These are phyloP conservation scores for Auriculariales sp. DNA, from an alignment of 768 basidiomycete species.

Conservation along the genomic window DNA sequence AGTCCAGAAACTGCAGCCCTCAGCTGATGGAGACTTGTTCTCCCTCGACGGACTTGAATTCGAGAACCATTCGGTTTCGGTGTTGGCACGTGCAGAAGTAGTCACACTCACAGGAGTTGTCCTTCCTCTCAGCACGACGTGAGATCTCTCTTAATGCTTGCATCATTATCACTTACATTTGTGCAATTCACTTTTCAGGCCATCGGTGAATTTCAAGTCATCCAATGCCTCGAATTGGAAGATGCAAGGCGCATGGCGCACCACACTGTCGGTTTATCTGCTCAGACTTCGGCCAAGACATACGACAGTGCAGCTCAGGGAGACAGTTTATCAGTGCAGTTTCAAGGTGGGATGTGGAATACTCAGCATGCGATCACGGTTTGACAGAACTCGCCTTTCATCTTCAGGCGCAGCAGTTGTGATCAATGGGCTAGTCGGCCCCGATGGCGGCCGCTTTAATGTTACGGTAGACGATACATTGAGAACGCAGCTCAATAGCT, in stretches of 20 bases:
- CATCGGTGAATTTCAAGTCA: conserved; percentile 20
- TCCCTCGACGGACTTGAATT: conserved; percentile 32
- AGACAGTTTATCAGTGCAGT: conserved; percentile 27
- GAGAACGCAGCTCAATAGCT: conserved; percentile 31
- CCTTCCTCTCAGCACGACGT: conserved; percentile 24
- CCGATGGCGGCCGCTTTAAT: conserved; percentile 40
- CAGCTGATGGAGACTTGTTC: conserved; percentile 28
- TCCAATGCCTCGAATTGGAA: conserved; percentile 32
- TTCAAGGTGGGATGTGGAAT: conserved; percentile 28
- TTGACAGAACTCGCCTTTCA: neutral
- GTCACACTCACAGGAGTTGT: conserved; percentile 45
- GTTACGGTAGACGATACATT: conserved; percentile 40
- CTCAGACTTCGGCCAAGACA: neutral
- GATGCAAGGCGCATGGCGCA: conserved; percentile 43
- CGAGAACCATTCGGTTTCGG: conserved; percentile 36
- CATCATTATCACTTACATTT: neutral
- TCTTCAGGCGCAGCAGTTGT: conserved; percentile 50
- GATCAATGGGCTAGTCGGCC: conserved; percentile 45
- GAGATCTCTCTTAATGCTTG: conserved; percentile 18
- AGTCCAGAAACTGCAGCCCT: conserved; percentile 3
- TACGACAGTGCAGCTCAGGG: conserved; percentile 24
- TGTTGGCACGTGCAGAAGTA: conserved; percentile 29
- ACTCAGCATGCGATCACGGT: neutral
- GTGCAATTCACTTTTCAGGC: conserved; percentile 17
- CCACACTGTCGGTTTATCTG: conserved; percentile 7